Conservation (phyloP, 352 stramenopile species). For the Globisporangium okanoganense region DNA sequence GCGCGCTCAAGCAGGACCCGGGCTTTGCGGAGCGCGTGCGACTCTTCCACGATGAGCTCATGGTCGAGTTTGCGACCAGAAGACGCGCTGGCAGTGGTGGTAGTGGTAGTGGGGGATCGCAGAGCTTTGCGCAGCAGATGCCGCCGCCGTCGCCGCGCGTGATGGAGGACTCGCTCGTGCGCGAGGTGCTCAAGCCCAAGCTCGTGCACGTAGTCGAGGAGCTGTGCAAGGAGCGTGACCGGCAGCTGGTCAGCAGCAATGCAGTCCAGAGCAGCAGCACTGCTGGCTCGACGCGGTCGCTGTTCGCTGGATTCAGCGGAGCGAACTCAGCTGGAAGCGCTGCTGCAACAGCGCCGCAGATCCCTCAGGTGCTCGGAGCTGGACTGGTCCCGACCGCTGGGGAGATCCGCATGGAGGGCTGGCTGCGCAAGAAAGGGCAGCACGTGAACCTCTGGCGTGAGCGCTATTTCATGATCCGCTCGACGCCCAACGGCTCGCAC, state of each 20-base stretch:
- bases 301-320: slow-evolving; percentile 1
- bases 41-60: slow-evolving; percentile 60
- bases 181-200: slow-evolving; percentile 68
- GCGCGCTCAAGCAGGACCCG: slow-evolving; percentile 24
- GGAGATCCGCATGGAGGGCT: slow-evolving; percentile 85
- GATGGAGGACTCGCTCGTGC: slow-evolving; percentile 52
- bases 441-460: slow-evolving; percentile 86
- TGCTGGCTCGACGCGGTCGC: slow-evolving; percentile 3
- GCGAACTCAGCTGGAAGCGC: background rate
- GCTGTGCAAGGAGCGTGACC: slow-evolving; percentile 61
- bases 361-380: background rate
- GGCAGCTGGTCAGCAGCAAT: slow-evolving; percentile 8
- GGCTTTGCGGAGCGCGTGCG: slow-evolving; percentile 45
- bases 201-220: slow-evolving; percentile 76
- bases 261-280: background rate
- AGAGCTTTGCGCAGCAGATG: background rate
- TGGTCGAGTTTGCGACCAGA: slow-evolving; percentile 37
- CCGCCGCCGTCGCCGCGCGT: slow-evolving; percentile 21
- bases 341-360: background rate
- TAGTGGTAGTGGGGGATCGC: background rate
- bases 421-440: slow-evolving; percentile 82
- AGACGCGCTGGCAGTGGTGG: slow-evolving; percentile 1
- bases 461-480: slow-evolving; percentile 88
- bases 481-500: slow-evolving; percentile 70
- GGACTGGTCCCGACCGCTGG: slow-evolving; percentile 24